phyloP scores from a whole-genome alignment of 2,329 filamentous ascomycete species.

The Pestalotiopsis sp. region DNA sequence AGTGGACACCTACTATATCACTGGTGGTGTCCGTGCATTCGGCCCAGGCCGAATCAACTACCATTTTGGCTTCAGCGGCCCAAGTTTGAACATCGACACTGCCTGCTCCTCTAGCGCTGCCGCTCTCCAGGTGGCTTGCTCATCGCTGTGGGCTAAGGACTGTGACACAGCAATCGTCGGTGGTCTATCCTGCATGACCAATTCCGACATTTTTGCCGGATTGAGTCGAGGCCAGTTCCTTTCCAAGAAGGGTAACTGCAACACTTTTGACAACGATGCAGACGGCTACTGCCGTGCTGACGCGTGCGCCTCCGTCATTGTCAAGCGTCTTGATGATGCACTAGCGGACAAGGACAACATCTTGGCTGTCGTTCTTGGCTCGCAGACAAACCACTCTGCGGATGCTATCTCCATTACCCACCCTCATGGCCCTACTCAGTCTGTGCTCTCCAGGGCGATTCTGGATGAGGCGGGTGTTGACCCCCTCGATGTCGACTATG shows the following conservation, averaged over 20 bases:
- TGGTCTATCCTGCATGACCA: slow-evolving; percentile 77
- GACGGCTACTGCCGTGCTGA: slow-evolving; percentile 85
- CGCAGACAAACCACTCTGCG: slow-evolving; percentile 80
- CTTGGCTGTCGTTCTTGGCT: slow-evolving; percentile 75
- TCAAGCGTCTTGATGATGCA: slow-evolving; percentile 82
- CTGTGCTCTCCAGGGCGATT: slow-evolving; percentile 70
- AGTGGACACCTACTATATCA: slow-evolving; percentile 58
- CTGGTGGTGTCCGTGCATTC: slow-evolving; percentile 54
- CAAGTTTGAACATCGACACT: slow-evolving; percentile 41
- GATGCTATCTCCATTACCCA: slow-evolving; percentile 83
- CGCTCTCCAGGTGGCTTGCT: slow-evolving; percentile 55
- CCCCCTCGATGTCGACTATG: slow-evolving; percentile 76
- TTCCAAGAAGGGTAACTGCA: slow-evolving; percentile 75
- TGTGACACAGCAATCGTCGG: slow-evolving; percentile 82
- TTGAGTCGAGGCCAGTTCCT: slow-evolving; percentile 78
- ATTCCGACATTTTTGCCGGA: slow-evolving; percentile 78
- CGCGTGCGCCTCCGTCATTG: slow-evolving; percentile 71
- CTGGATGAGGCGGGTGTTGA: slow-evolving; percentile 75
- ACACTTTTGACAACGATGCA: slow-evolving; percentile 79
- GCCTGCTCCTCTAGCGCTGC: slow-evolving; percentile 43
- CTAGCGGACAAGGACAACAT: slow-evolving; percentile 75
- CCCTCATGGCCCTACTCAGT: slow-evolving; percentile 77
- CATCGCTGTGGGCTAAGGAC: slow-evolving; percentile 73
- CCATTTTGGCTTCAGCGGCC: slow-evolving; percentile 42
- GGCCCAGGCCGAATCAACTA: slow-evolving; percentile 52